Conservation (phyloP, 2,329 filamentous ascomycete genomes). For the Aspergillus ibericus region DNA sequence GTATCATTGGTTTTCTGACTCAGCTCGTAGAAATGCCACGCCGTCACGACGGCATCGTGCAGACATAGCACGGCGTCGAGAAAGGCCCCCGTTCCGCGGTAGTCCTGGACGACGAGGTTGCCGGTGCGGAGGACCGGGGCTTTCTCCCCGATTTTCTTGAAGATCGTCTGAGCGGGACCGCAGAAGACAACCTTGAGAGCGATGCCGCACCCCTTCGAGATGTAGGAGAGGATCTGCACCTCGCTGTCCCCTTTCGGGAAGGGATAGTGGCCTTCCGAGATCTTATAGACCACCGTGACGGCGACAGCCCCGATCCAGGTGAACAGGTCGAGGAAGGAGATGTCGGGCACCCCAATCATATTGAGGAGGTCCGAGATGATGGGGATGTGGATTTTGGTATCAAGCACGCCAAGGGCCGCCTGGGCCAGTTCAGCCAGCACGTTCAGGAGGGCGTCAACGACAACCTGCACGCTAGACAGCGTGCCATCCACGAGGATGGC, state of each 20-base stretch:
- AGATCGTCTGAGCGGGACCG: neutral
- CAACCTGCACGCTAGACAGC: constrained; percentile 5
- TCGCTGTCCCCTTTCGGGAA: constrained; percentile 1
- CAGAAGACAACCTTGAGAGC: neutral
- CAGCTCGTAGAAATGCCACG: neutral
- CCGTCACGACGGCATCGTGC: no score
- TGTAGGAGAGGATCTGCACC: neutral
- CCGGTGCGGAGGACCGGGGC: neutral
- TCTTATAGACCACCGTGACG: constrained; percentile 9
- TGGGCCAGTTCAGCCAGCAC: neutral
- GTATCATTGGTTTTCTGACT: neutral
- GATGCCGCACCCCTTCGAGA: neutral
- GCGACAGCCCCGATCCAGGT: constrained; percentile 8
- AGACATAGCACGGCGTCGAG: neutral
- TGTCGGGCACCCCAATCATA: constrained; percentile 4
- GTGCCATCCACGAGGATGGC: constrained; percentile 1
- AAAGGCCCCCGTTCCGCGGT: neutral
- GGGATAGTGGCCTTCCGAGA: neutral
- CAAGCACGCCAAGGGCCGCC: constrained; percentile 1
- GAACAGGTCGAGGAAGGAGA: constrained; percentile 11
- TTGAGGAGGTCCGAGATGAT: constrained; percentile 15
- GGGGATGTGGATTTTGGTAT: constrained; percentile 13
- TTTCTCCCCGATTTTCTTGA: neutral
- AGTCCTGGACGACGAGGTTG: neutral
- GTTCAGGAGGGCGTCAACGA: constrained; percentile 6